A percentile compares a stretch with the other conserved stretches of the same genome.
phyloP scores from a whole-genome alignment of 2,329 filamentous ascomycete species.

The Fusarium aywerte region DNA sequence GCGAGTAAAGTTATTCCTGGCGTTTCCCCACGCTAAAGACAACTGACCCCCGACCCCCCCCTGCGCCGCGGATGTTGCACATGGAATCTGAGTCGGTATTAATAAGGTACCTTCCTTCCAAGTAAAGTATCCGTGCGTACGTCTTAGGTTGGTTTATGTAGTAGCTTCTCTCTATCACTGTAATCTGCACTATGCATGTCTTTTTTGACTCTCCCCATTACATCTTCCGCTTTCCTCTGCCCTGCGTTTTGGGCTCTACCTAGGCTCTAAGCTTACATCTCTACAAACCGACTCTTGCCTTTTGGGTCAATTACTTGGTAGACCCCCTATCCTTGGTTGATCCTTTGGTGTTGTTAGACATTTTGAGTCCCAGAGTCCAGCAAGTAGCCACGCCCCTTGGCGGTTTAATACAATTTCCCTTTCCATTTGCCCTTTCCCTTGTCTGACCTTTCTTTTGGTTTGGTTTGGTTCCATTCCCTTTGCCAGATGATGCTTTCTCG shows the following conservation, averaged over 20 bases:
- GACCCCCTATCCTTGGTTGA: constrained; percentile 33
- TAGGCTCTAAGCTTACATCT: constrained; percentile 28
- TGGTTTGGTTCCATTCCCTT: constrained; percentile 32
- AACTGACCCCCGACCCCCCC: constrained; percentile 17
- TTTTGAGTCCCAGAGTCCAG: constrained; percentile 17
- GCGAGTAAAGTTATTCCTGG: constrained; percentile 31
- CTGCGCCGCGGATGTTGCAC: constrained; percentile 39
- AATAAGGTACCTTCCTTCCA: constrained; percentile 24
- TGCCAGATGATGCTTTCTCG: constrained; percentile 39
- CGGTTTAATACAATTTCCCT: constrained; percentile 47
- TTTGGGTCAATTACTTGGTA: constrained; percentile 35
- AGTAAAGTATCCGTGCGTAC: constrained; percentile 33
- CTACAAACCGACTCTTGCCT: constrained; percentile 27
- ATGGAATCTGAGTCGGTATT: constrained; percentile 42
- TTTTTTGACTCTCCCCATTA: constrained; percentile 25
- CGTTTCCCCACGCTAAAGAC: constrained; percentile 34
- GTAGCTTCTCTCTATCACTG: constrained; percentile 32
- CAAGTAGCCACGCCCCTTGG: constrained; percentile 35
- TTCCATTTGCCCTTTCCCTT: constrained; percentile 4
- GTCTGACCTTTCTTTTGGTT: constrained; percentile 28
- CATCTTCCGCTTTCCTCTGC: constrained; percentile 25
- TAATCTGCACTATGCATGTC: constrained; percentile 27
- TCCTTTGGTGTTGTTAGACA: constrained; percentile 29
- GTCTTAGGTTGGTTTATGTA: constrained; percentile 13
- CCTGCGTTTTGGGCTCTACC: background rate